phyloP scores from a whole-genome alignment of 805 yeast genomes.

The Cyberlindnera subsufficiens region DNA sequence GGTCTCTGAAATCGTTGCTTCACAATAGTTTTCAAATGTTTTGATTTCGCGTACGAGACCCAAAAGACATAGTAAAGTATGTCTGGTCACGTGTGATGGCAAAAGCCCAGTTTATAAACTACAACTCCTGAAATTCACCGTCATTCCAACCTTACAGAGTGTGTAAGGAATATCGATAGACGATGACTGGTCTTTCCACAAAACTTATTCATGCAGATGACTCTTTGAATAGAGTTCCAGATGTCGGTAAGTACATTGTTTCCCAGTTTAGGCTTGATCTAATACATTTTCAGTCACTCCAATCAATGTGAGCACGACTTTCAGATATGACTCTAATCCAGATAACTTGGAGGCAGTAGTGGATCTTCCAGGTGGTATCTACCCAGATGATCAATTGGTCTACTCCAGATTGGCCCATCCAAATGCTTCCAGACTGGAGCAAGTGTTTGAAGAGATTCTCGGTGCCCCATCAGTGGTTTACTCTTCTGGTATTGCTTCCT shows the following conservation, averaged over 20 bases:
- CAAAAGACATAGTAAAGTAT: no score
- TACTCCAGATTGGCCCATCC: conserved; percentile 80
- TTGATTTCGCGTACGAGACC: no score
- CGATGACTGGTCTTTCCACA: conserved; percentile 43
- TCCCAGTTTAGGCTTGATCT: not conserved
- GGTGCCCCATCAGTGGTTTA: conserved; percentile 65
- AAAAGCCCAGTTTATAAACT: not conserved
- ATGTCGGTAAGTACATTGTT: conserved; percentile 34
- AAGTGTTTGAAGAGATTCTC: conserved; percentile 51
- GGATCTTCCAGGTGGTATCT: conserved; percentile 27
- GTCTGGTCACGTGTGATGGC: not conserved
- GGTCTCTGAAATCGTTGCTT: no score
- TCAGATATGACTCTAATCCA: conserved; percentile 58
- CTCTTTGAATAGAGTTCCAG: conserved; percentile 45
- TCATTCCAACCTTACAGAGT: no score
- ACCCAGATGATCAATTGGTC: conserved; percentile 32
- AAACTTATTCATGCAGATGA: conserved; percentile 70
- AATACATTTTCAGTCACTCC: conserved; percentile 54
- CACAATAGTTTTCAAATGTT: no score
- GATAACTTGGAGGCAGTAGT: conserved; percentile 42
- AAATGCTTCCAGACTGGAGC: conserved; percentile 61
- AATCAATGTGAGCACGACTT: conserved; percentile 78
- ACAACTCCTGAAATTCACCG: not conserved
- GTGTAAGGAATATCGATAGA: not conserved
- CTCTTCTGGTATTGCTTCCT: conserved; percentile 77